Base-by-base conservation (phyloP, 768 basidiomycete species). In the Phylloporus sp. region DNA sequence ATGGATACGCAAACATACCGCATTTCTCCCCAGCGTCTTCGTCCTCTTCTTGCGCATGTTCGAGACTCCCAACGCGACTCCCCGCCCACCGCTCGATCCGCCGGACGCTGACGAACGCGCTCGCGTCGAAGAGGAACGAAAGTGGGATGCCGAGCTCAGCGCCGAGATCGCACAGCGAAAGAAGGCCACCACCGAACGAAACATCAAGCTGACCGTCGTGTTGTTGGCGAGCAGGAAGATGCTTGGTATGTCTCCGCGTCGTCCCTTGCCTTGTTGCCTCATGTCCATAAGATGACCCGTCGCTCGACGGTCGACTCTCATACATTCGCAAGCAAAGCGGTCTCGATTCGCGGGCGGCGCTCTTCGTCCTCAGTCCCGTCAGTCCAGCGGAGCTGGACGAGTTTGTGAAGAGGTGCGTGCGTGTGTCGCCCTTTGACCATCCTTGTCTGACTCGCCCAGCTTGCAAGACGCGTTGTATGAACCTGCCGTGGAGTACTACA, bases 1-100 rank as follows among this genome's bases (percentile, higher is more conserved):
- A 62, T 99, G 96, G 96, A 82, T 98, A 27, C 78, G 93, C 35
- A 99, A 98, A 67, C 96, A 99, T 60, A 89, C 89, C 0, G 81
- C 89, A 1, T 81, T 96, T 26, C 69, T 97, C 0, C 96, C 96
- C 0, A 85, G 90, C 20, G 94, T 97, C 0, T 95, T 97, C 65
- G 88, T 98, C 9, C 74, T 96, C 50, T 96, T 97, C 64, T 69
- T 89, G 45, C 81, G 89, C 45, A 73, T 98, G 50, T 92, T 74
- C 59, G 94, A 97, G 63, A 70, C 70, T 18, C 75, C 77, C 1
- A 65, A 66, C 10, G 55, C 66, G n/a, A 59, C 69, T 6, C 62
- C 75, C 1, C 67, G 69, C 27, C 77, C 78, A 9, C 82, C 82
- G 1, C 71, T 82, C 22, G 80, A 85, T 52, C 55, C 69, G 6